Percentiles rank a stretch among this genome's conserved stretches.
Evolutionary conservation across 805 yeast species (phyloP).

Genomic region (Pichia phayaonensis): DNA sequence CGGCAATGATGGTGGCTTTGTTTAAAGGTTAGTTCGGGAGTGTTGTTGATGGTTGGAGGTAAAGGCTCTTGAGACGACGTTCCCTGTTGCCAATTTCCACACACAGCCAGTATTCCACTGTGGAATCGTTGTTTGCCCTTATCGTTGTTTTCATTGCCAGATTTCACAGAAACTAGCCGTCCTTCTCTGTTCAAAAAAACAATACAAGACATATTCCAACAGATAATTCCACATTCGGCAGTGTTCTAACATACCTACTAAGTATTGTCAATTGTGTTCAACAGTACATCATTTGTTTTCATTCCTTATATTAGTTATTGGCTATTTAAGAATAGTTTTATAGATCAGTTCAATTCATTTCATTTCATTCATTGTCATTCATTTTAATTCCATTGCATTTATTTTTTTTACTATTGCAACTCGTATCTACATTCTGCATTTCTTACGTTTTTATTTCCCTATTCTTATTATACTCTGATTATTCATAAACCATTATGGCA

Average conservation of each 20-base stretch:
- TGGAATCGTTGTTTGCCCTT: not conserved
- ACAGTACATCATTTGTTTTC: not conserved
- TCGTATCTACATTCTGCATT: too few species aligned
- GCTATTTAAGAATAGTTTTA: too few species aligned
- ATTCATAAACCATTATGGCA: not conserved
- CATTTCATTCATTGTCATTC: not conserved
- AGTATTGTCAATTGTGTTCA: not conserved
- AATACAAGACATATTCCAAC: too few species aligned
- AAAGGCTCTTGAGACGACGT: not conserved
- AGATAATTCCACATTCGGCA: not conserved
- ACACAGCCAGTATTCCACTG: not conserved
- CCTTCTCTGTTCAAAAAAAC: not conserved
- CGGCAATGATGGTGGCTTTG: not conserved
- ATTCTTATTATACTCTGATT: not conserved
- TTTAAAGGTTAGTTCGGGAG: not conserved
- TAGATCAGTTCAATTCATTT: not conserved
- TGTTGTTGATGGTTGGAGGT: not conserved
- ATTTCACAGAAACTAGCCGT: not conserved
- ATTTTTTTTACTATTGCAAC: too few species aligned
- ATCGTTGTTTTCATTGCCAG: not conserved
- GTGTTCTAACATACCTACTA: not conserved
- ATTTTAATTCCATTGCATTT: too few species aligned
- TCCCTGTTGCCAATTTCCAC: not conserved
- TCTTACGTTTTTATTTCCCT: too few species aligned
- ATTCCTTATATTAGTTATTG: not conserved